Evolutionary conservation across 2,329 filamentous ascomycete species (phyloP).

Genomic region (Penicillium sp.): DNA sequence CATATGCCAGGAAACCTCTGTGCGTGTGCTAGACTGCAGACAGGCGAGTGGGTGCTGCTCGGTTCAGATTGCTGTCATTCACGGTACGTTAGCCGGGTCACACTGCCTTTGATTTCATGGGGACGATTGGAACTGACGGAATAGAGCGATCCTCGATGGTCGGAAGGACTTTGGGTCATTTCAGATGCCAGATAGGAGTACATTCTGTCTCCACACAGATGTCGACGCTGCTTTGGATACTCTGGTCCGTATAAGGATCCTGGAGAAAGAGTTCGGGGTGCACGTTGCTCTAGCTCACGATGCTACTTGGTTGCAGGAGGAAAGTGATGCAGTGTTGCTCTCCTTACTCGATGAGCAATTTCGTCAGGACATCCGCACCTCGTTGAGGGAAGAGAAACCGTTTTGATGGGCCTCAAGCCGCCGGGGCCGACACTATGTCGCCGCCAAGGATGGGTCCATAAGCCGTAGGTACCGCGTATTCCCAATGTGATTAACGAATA

Average conservation of each 20-base stretch:
- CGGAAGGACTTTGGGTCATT: not conserved
- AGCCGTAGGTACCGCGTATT: too few relatives aligned
- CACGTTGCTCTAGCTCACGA: slow-evolving; percentile 1
- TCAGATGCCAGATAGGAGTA: not conserved
- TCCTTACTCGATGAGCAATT: slow-evolving; percentile 16
- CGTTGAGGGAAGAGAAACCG: too few relatives aligned
- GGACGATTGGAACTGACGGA: too few relatives aligned
- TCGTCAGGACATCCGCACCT: too few relatives aligned
- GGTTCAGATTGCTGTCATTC: slow-evolving; percentile 1
- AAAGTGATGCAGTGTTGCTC: not conserved
- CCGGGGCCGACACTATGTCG: too few relatives aligned
- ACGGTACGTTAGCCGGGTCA: not conserved
- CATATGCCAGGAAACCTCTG: not conserved
- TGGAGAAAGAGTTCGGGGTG: not conserved
- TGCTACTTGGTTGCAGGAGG: not conserved
- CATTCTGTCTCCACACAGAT: not conserved
- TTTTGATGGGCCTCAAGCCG: too few relatives aligned
- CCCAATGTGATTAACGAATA: too few relatives aligned
- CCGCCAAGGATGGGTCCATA: too few relatives aligned
- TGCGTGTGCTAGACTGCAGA: not conserved
- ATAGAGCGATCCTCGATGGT: not conserved
- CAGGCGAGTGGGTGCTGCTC: not conserved
- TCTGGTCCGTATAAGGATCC: not conserved
- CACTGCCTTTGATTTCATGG: too few relatives aligned
- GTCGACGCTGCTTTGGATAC: not conserved